Base-by-base conservation (phyloP, 169 alveolate genomes). In the Eimeria zaria region DNA sequence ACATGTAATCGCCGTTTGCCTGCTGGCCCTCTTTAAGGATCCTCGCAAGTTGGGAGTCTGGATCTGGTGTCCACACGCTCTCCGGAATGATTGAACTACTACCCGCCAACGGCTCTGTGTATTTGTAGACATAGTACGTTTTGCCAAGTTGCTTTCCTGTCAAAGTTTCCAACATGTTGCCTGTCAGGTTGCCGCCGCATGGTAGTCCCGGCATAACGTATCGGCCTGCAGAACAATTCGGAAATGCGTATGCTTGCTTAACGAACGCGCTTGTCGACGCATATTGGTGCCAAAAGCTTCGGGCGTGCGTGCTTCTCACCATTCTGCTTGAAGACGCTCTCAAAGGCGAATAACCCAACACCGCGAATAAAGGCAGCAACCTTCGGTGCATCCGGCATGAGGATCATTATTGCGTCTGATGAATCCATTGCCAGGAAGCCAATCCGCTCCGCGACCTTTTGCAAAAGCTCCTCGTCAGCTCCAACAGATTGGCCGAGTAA, bases 141-240 rank as follows among this genome's bases (percentile, higher is more conserved):
- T 20, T 60, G 44, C 81, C 80, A 20, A 87, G 93, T 16, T 62
- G 60, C 81, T 87, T 87, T 39, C 81, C 93, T n/a, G 81, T 87
- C 30, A 87, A 8, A 39, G 93, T 64, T 62, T 87, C 93, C 60
- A 87, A 14, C 93, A 87, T 87, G 64, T 44, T 58, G 67, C 93
- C 93, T 24, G 67, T 87, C 53, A 87, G 81, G 93, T 87, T 87
- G 14, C 93, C 93, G 41, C 93, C 93, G 20, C 93, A 87, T 44
- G 93, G 93, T 64, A 87, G 60, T 6, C 93, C 93, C 80, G 93
- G 93, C 93, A 87, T 87, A 36, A 58, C 93, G 44, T 87, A 87
- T 8, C 67, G 33, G 12, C 81, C 93, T 87, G 93, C 62, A n/a
- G 22, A 81, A 83, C 81, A 58, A 4, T 64, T 46, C 12, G 51